Evolutionary conservation across 2,329 filamentous ascomycete species (phyloP).

Genomic region (Podosphaera leucotricha): DNA sequence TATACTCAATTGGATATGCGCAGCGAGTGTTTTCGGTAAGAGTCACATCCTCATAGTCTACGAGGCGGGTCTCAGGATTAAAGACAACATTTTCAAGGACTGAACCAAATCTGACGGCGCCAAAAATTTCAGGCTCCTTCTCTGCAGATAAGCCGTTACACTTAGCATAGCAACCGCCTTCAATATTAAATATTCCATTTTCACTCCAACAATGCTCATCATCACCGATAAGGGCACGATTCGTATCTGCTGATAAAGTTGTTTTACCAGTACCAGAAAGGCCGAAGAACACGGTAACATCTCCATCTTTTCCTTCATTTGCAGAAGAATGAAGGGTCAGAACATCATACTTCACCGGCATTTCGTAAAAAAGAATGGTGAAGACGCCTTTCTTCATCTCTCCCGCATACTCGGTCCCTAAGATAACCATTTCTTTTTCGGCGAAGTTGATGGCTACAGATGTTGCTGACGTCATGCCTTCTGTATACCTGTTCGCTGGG

Average conservation of each 20-base stretch:
- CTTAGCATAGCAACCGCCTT: slow-evolving; percentile 99
- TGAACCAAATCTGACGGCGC: slow-evolving; percentile 87
- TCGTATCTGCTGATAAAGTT: slow-evolving; percentile 86
- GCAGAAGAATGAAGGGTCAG: slow-evolving; percentile 95
- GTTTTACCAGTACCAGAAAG: slow-evolving; percentile 98
- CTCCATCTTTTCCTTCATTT: slow-evolving; percentile 83
- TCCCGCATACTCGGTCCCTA: slow-evolving; percentile 94
- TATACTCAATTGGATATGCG: slow-evolving; percentile 98
- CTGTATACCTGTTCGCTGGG: slow-evolving; percentile 93
- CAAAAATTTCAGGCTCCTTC: slow-evolving; percentile 97
- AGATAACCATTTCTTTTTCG: slow-evolving; percentile 99
- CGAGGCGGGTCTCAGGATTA: slow-evolving; percentile 64
- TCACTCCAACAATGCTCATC: slow-evolving; percentile 99
- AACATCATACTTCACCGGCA: slow-evolving; percentile 99
- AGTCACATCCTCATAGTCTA: slow-evolving; percentile 88
- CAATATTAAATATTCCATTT: slow-evolving; percentile 94
- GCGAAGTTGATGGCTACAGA: slow-evolving; percentile 98
- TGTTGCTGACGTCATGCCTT: slow-evolving; percentile 95
- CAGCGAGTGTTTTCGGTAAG: slow-evolving; percentile 96
- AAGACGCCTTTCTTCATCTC: slow-evolving; percentile 98
- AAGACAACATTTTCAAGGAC: slow-evolving; percentile 98
- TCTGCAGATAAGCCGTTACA: slow-evolving; percentile 89
- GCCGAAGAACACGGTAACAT: slow-evolving; percentile 98
- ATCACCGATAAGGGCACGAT: slow-evolving; percentile 88
- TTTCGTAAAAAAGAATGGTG: slow-evolving; percentile 99